phyloP scores from a whole-genome alignment of 768 basidiomycete species.

The Mycena haematopus region DNA sequence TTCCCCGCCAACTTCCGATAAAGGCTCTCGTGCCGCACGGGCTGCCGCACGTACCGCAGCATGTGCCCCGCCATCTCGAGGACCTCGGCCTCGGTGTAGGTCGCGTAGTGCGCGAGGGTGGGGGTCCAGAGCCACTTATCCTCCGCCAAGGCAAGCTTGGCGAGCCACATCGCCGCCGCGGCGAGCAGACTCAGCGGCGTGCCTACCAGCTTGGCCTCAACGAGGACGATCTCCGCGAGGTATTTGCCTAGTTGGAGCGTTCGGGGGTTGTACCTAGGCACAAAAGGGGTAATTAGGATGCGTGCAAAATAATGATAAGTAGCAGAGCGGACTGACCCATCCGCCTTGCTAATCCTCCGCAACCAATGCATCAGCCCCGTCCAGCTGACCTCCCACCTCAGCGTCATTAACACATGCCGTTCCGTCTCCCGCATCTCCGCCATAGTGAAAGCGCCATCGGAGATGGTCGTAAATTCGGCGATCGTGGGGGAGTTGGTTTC shows the following conservation, averaged over 20 bases:
- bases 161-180: conserved; percentile 88
- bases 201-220: conserved; percentile 81
- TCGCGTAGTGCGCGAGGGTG: conserved; percentile 87
- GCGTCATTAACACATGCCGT: conserved; percentile 60
- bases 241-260: conserved; percentile 91
- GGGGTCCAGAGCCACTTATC: conserved; percentile 69
- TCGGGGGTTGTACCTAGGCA: conserved; percentile 75
- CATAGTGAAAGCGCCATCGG: conserved; percentile 77
- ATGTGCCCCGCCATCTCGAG: conserved; percentile 85
- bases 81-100: conserved; percentile 80
- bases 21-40: conserved; percentile 76
- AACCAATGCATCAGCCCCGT: too few relatives aligned
- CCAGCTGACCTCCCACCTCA: not conserved
- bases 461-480: conserved; percentile 77
- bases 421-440: conserved; percentile 90
- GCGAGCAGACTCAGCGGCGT: conserved; percentile 81
- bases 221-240: conserved; percentile 82
- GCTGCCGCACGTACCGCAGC: conserved; percentile 84
- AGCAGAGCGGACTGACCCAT: not conserved
- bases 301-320: too few relatives aligned
- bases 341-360: too few relatives aligned
- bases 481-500: conserved; percentile 90
- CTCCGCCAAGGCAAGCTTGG: conserved; percentile 76
- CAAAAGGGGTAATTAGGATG: too few relatives aligned
- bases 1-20: conserved; percentile 89